Evolutionary conservation across 2,329 filamentous ascomycete genomes (phyloP), one percentile per base, ranked within the genome.

Genomic region (Apiospora rasikravindrae): DNA sequence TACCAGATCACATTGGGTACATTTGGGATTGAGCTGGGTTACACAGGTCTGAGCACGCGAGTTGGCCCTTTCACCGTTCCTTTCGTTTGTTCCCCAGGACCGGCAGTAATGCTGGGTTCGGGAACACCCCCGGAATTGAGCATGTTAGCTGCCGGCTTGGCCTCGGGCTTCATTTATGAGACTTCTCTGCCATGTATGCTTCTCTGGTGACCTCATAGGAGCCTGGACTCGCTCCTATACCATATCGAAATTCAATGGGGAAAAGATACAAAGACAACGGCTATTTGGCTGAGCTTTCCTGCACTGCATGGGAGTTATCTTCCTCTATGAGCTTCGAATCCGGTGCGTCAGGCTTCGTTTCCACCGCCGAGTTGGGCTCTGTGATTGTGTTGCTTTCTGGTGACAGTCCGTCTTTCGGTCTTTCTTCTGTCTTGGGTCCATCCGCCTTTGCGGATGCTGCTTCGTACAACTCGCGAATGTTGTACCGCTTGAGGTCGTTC

Each of bases 401-500:
- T 22, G 29, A 37, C 29, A 37, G 53, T 22, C 16, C 53, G 29
- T 40, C 57, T 40, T 24, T 40, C 57, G 57, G 33, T 11, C 11
- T 2, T 4, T 40, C 57, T n/a, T 33, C 33, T 40, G 24, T 42
- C 71, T 73, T 74, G 40, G 71, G 73, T 37, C 73, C 70, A 44
- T 74, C 72, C 24, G 69, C 71, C 68, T 73, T 73, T 64, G 67
- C 70, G 69, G 74, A 61, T 1, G 79, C 80, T 42, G 80, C 75
- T 71, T 85, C 85, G 79, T 93, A 93, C 33, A 96, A 87, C 81
- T 94, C 93, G 71, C 92, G 90, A 51, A 97, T 82, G 80, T 96
- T 96, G 83, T 91, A 96, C 76, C 90, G 89, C 83, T 94, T 95
- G 73, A 95, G 85, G 67, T 86, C 85, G 69, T 94, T 92, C 86